Conservation (phyloP, 108 stramenopile genomes). For the Craspedostauros australis region DNA sequence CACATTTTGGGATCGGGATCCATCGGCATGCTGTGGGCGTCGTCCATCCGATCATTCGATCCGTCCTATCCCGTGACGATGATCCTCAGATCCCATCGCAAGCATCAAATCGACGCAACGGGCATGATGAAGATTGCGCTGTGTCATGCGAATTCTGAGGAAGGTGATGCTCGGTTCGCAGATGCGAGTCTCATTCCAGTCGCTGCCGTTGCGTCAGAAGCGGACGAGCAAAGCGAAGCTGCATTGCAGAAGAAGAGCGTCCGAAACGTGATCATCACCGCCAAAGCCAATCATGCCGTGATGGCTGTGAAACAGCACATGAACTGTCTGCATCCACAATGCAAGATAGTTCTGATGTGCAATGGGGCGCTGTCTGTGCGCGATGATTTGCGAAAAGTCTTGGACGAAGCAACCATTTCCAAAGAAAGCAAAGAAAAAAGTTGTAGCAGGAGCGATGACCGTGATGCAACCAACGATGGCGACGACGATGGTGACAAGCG, state of each 20-base stretch:
- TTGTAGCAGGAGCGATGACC: no score
- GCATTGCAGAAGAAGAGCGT: slow-evolving; percentile 3
- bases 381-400: slow-evolving; percentile 25
- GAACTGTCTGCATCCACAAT: slow-evolving; percentile 7
- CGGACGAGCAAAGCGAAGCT: no score
- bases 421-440: no score
- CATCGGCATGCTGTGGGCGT: slow-evolving; percentile 30
- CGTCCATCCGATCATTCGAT: slow-evolving; percentile 33
- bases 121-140: no score
- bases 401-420: no score
- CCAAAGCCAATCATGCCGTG: slow-evolving; percentile 42
- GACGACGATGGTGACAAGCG: no score
- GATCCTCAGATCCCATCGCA: slow-evolving; percentile 19
- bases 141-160: no score
- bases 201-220: no score
- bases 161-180: no score
- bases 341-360: slow-evolving; percentile 30
- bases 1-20: slow-evolving; percentile 39
- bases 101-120: no score
- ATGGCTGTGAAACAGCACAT: slow-evolving; percentile 26
- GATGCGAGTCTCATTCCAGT: no score
- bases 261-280: slow-evolving; percentile 36
- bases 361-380: slow-evolving; percentile 50
- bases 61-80: slow-evolving; percentile 36
- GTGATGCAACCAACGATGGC: slow-evolving; percentile 22